Base-by-base conservation (phyloP, 2,329 filamentous ascomycete genomes). In the Cadophora gregata region DNA sequence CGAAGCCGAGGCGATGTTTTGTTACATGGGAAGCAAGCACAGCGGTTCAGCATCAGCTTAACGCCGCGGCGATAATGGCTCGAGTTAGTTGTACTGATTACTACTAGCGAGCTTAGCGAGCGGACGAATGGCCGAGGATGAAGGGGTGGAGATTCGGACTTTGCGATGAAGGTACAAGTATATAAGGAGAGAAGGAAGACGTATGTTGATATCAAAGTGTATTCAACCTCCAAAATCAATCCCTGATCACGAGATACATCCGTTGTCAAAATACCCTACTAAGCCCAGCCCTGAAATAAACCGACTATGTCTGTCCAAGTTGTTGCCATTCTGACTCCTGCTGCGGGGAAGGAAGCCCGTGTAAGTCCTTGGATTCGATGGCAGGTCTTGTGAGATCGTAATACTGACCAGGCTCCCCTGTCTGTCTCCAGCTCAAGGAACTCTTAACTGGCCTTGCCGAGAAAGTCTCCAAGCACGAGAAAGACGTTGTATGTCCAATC, bases 311-410 rank as follows among this genome's bases (percentile, higher is more conserved):
- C 65, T 9, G 50, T 72, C 48, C 64, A 72, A 29, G 65, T 69
- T 24, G 27, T 62, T 47, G 70, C 64, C 8, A 69, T 69, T 31
- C 0, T 71, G 14, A 72, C 67, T 19, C 71, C 70, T 4, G 66
- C 70, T 42, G 47, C 56, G 12, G 72, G 72, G 12, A 72, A 73
- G 53, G 71, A 70, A 42, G 53, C 62, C 47, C 66, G 70, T 48
- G 72, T 72, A 70, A 29, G 69, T 59, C 21, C n/a, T n/a, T 8
- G 36, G 7, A 24, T 12, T 47, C 25, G 24, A 60, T 25, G 47
- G 50, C 19, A 53, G 36, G n/a, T 27, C 14, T 31, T 19, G 24
- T 36, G 16, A 51, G 24, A 33, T 12, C 21, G 16, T 24, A 58
- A 33, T 36, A 27, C 62, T 63, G 62, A 63, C 62, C 51, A 38